phyloP scores from a whole-genome alignment of 192 early-diverging fungal genomes.

The Backusella parvicylindrica region DNA sequence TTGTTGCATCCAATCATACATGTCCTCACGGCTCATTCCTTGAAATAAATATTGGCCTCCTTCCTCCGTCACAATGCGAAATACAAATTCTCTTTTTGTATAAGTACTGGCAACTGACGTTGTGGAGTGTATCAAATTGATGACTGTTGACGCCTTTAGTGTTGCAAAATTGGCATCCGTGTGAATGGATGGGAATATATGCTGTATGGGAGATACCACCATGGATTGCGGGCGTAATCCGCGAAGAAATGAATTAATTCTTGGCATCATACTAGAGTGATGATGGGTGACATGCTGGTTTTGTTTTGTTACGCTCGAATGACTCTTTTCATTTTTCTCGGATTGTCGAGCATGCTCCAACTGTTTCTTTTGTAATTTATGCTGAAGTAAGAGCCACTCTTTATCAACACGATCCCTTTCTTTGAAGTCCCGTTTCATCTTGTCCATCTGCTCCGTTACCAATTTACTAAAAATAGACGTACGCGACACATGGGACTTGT shows the following conservation, averaged over 20 bases:
- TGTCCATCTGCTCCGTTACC: conserved; percentile 60
- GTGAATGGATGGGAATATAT: conserved; percentile 1
- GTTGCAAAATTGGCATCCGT: conserved; percentile 3
- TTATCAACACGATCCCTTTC: conserved; percentile 63
- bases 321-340: conserved; percentile 40
- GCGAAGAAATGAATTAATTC: conserved; percentile 34
- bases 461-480: conserved; percentile 40
- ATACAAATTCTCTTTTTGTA: conserved; percentile 70
- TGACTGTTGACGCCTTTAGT: conserved; percentile 62
- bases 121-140: conserved; percentile 77
- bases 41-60: conserved; percentile 75
- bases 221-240: conserved; percentile 18
- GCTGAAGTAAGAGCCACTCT: conserved; percentile 54
- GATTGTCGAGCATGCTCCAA: conserved; percentile 39
- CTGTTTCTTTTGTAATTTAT: conserved; percentile 44
- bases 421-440: conserved; percentile 61
- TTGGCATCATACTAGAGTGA: conserved; percentile 16
- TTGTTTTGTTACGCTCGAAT: background rate
- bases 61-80: conserved; percentile 77
- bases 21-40: conserved; percentile 60
- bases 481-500: conserved; percentile 7
- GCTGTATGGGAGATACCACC: background rate
- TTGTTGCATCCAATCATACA: conserved; percentile 69
- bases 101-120: conserved; percentile 62
- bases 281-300: conserved; percentile 14